A percentile compares a stretch with the other conserved stretches of the same genome.
These are phyloP conservation scores for Trichoderma sp. DNA, from an alignment of 2,329 filamentous ascomycete genomes.

Conservation along the genomic window DNA sequence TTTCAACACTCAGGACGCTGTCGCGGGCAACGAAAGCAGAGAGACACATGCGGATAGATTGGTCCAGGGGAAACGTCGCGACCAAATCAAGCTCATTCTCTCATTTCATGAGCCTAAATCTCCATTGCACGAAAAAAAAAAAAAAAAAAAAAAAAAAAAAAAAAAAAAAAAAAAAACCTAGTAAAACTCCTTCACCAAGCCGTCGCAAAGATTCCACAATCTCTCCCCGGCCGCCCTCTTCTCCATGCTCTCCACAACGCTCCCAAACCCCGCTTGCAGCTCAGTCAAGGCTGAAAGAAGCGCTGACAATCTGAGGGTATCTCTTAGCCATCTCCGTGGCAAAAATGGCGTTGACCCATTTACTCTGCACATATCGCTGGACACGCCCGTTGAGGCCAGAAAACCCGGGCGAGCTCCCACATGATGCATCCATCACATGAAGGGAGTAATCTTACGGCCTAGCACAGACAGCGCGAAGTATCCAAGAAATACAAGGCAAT, in stretches of 20 bases:
- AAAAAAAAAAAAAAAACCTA: too few species aligned
- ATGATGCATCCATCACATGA: constrained; percentile 25
- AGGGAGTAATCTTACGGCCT: background rate
- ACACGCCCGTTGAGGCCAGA: constrained; percentile 23
- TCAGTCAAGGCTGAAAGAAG: constrained; percentile 38
- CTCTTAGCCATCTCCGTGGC: constrained; percentile 15
- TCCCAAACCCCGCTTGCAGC: constrained; percentile 37
- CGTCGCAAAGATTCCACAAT: constrained; percentile 3
- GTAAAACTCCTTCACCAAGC: constrained; percentile 6
- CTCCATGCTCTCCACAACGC: background rate
- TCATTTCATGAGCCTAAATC: too few species aligned
- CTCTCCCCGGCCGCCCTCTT: background rate
- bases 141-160: too few species aligned
- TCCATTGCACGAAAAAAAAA: too few species aligned
- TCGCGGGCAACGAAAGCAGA: too few species aligned
- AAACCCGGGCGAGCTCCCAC: constrained; percentile 23
- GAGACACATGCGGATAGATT: too few species aligned
- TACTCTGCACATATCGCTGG: constrained; percentile 7
- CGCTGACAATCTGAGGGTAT: constrained; percentile 22
- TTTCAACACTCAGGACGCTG: too few species aligned
- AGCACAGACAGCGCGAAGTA: background rate
- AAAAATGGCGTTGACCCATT: constrained; percentile 1
- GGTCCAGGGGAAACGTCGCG: too few species aligned
- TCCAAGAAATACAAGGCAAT: background rate
- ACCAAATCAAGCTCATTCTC: too few species aligned